Percentiles rank a stretch among this genome's conserved stretches.
Evolutionary conservation across 2,329 filamentous ascomycete genomes (phyloP).

Genomic region (Cercospora sp.): DNA sequence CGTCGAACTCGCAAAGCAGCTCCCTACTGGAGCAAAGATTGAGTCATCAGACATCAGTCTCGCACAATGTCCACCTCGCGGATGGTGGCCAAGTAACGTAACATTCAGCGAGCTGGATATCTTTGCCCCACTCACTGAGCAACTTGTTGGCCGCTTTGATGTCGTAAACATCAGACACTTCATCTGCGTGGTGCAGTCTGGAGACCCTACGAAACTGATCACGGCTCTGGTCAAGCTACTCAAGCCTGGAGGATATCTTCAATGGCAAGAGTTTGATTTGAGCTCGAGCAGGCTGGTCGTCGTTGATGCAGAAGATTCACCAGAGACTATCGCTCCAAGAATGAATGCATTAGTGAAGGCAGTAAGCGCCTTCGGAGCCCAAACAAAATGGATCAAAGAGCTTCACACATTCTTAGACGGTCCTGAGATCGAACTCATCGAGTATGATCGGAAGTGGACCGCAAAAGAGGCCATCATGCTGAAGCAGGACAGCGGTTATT

Average conservation of each 20-base stretch:
- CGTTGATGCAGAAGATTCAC: neutral
- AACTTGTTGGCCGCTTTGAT: constrained; percentile 1
- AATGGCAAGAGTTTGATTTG: constrained; percentile 8
- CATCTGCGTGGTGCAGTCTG: constrained; percentile 5
- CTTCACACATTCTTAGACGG: neutral
- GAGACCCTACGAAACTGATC: neutral
- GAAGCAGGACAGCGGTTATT: neutral
- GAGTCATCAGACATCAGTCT: constrained; percentile 11
- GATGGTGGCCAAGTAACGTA: constrained; percentile 6
- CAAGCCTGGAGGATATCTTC: constrained; percentile 11
- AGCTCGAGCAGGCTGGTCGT: neutral
- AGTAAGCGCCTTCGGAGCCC: neutral
- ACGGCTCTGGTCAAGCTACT: neutral
- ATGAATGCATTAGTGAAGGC: neutral
- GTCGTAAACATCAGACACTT: constrained; percentile 6
- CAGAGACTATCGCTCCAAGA: neutral
- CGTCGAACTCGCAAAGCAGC: constrained; percentile 8
- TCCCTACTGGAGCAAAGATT: neutral
- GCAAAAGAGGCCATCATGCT: neutral
- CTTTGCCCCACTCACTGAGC: neutral
- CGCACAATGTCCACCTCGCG: constrained; percentile 6
- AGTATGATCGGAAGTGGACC: neutral
- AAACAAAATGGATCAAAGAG: neutral
- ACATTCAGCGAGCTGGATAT: constrained; percentile 1
- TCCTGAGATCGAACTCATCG: neutral